Evolutionary conservation across 306 rosid genomes (phyloP), one percentile per base, ranked within the genome.

Genomic region (Sindora glabra): DNA sequence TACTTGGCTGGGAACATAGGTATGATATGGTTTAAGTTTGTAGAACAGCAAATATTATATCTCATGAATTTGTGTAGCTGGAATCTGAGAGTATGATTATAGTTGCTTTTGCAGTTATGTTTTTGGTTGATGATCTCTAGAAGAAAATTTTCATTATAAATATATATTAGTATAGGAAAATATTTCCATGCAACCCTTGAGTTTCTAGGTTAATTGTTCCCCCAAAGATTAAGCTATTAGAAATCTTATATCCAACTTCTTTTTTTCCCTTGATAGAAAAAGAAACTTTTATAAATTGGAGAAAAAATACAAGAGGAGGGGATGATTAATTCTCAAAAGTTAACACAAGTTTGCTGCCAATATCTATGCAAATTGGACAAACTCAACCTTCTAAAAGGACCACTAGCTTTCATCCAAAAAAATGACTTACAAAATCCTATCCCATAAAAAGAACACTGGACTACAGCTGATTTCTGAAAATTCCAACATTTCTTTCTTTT

Each of bases 1-100:
- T 89, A 24, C 83, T 92, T 59, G 99, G 99, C 48, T 92, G 99
- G 96, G 89, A 82, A 73, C 78, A 78, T 21, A 86, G 98, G 99
- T 92, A 78, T 67, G 67, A 15, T 49, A 36, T 59, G 40, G 15
- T 59, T 6, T 64, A 32, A 25, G 41, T 42, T 55, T 51, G 19
- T 38, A 36, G 42, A 40, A 21, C 48, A 51, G 13, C 34, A 24
- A 6, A 14, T n/a, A 40, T 45, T 47, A 40, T 56, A 17, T 21
- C 38, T 19, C 51, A 45, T 56, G 44, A 45, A 45, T 25, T 52
- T 40, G 45, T 16, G 10, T 40, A 26, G 48, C 24, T 46, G 29
- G 48, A 47, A 53, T 17, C 15, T 48, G 34, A 22, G 58, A 13
- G 10, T 38, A 30, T 14, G 24, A 42, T 44, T 40, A 29, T 29